A percentile compares a stretch with the other conserved stretches of the same genome.
Evolutionary conservation across 176 grass and related monocot species (phyloP).

Genomic region (Oropetium thomaeum): DNA sequence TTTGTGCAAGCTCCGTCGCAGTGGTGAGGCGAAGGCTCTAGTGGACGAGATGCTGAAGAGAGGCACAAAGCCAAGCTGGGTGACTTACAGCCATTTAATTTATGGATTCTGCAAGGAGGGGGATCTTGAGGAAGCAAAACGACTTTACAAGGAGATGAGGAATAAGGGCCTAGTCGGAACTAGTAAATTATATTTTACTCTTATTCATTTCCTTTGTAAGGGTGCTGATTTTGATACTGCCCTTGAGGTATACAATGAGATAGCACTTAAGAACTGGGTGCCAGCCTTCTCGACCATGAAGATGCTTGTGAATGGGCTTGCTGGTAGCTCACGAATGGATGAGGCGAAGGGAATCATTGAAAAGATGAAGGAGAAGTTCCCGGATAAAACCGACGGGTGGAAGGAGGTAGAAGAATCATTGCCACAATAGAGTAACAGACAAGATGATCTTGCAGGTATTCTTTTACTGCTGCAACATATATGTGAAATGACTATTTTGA

Average conservation of each 20-base stretch:
- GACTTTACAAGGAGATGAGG: constrained; percentile 70
- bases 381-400: constrained; percentile 53
- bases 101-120: constrained; percentile 65
- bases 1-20: constrained; percentile 73
- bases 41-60: constrained; percentile 60
- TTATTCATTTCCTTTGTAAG: constrained; percentile 58
- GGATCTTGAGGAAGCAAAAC: constrained; percentile 74
- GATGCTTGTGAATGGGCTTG: constrained; percentile 84
- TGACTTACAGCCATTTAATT: constrained; percentile 75
- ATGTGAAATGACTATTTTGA: not conserved
- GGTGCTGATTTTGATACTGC: constrained; percentile 73
- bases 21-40: constrained; percentile 54
- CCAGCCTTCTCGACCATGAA: constrained; percentile 86
- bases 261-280: constrained; percentile 51
- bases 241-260: constrained; percentile 53
- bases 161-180: constrained; percentile 39
- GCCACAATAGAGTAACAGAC: constrained; percentile 40
- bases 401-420: constrained; percentile 83
- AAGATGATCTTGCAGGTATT: constrained; percentile 8
- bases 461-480: not conserved
- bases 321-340: constrained; percentile 51
- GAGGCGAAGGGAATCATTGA: constrained; percentile 77
- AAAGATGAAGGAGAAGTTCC: constrained; percentile 87
- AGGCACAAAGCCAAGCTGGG: constrained; percentile 61
- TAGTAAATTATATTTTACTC: constrained; percentile 43